phyloP scores from a whole-genome alignment of 192 early-diverging fungal genomes.

The Linnemannia zychae region DNA sequence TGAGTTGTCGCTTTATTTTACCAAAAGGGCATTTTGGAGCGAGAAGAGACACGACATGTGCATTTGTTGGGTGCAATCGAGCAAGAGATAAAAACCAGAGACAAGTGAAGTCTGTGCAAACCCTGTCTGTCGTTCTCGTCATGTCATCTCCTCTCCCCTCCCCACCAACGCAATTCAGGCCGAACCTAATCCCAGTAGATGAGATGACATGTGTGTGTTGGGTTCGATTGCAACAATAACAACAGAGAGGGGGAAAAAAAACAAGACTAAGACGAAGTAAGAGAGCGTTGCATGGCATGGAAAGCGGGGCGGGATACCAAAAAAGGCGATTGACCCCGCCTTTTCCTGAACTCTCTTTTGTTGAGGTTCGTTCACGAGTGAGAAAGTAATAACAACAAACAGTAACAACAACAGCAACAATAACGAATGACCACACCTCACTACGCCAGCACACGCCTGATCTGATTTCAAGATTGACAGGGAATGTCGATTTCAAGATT shows the following conservation, averaged over 20 bases:
- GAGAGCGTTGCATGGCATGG: constrained; percentile 6
- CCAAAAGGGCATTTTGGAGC: neutral
- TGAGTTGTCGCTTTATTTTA: neutral
- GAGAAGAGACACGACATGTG: neutral
- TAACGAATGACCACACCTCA: neutral
- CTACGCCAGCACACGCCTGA: no score
- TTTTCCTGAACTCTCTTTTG: constrained; percentile 1
- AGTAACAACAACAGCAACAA: neutral
- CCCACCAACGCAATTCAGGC: constrained; percentile 1
- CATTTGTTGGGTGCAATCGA: neutral
- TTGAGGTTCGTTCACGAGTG: neutral
- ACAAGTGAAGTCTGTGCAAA: constrained; percentile 6
- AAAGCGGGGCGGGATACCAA: constrained; percentile 14
- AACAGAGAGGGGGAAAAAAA: no score
- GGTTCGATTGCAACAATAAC: neutral
- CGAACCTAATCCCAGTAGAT: neutral
- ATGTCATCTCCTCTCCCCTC: neutral
- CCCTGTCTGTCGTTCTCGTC: neutral
- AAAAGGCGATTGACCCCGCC: constrained; percentile 26
- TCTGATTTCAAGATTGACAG: neutral
- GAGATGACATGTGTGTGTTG: constrained; percentile 9
- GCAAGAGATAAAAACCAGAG: neutral
- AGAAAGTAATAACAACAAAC: neutral
- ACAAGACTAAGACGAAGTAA: neutral
- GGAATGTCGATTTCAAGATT: neutral